Evolutionary conservation across 805 yeast species (phyloP).

Genomic region (Candida chauliodis): DNA sequence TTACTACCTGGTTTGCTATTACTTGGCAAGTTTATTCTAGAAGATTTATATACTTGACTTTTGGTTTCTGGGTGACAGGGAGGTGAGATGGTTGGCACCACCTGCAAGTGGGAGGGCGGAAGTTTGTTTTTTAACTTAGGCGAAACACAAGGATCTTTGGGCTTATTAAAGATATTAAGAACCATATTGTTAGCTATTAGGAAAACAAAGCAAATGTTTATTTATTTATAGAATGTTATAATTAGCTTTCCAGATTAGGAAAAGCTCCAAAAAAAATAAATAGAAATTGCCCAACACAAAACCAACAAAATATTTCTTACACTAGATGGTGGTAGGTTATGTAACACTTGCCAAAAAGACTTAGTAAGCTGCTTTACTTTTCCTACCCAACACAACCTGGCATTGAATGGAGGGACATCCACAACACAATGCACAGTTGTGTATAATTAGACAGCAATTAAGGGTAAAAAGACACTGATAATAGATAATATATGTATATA

Average conservation of each 20-base stretch:
- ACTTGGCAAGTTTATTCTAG: constrained; percentile 1
- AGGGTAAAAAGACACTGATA: too few relatives aligned
- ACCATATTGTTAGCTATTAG: neutral
- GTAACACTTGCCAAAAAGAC: neutral
- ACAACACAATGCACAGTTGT: too few relatives aligned
- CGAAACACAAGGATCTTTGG: neutral
- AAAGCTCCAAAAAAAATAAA: neutral
- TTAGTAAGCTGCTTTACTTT: too few relatives aligned
- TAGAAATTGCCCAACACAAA: neutral
- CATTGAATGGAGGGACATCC: too few relatives aligned
- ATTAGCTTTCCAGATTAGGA: constrained; percentile 1
- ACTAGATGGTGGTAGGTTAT: too few relatives aligned
- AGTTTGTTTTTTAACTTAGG: neutral
- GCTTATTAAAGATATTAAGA: neutral
- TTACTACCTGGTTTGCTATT: neutral
- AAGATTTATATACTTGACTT: constrained; percentile 4
- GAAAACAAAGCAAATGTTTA: neutral
- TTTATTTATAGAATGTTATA: neutral
- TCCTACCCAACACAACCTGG: too few relatives aligned
- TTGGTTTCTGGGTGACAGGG: neutral
- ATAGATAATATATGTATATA: too few relatives aligned
- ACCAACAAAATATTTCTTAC: neutral
- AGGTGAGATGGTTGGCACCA: neutral
- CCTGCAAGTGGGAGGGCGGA: neutral
- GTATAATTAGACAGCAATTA: too few relatives aligned